Conservation (phyloP, 345 rosid species). For the Nasturtium officinale region DNA sequence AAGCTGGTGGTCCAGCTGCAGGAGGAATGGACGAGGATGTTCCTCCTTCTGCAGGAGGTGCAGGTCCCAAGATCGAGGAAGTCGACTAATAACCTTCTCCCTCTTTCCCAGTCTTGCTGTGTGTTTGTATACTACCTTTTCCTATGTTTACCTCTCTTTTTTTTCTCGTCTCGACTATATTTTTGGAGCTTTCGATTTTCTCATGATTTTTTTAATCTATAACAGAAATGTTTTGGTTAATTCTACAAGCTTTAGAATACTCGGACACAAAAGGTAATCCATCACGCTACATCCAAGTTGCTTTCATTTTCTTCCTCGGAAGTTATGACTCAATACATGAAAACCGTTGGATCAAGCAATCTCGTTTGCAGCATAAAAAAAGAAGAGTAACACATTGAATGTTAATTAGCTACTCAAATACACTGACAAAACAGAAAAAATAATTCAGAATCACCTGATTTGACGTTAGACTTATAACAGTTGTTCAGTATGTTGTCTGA, state of each 20-base stretch:
- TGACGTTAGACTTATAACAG: too few relatives aligned
- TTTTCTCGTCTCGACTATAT: background rate
- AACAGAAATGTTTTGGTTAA: background rate
- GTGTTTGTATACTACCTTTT: background rate
- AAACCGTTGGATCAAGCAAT: background rate
- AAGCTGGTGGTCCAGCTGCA: conserved; percentile 49
- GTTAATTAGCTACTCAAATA: too few relatives aligned
- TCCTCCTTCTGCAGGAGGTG: conserved; percentile 53
- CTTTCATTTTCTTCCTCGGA: conserved; percentile 3
- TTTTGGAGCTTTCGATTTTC: background rate
- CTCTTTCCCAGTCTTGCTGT: background rate
- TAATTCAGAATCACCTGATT: too few relatives aligned
- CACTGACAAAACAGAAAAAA: too few relatives aligned
- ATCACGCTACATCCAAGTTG: too few relatives aligned
- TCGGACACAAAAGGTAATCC: too few relatives aligned
- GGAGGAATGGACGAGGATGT: conserved; percentile 59
- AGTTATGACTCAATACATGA: conserved; percentile 8
- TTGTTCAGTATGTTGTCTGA: too few relatives aligned
- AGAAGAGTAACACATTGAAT: too few relatives aligned
- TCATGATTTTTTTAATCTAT: background rate
- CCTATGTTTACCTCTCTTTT: background rate
- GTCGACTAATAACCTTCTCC: conserved; percentile 54
- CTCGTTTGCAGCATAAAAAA: conserved; percentile 9
- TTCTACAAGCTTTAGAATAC: too few relatives aligned
- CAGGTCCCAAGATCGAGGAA: conserved; percentile 68